Evolutionary conservation across 345 rosid species (phyloP).

Genomic region (Sapria himalayana): DNA sequence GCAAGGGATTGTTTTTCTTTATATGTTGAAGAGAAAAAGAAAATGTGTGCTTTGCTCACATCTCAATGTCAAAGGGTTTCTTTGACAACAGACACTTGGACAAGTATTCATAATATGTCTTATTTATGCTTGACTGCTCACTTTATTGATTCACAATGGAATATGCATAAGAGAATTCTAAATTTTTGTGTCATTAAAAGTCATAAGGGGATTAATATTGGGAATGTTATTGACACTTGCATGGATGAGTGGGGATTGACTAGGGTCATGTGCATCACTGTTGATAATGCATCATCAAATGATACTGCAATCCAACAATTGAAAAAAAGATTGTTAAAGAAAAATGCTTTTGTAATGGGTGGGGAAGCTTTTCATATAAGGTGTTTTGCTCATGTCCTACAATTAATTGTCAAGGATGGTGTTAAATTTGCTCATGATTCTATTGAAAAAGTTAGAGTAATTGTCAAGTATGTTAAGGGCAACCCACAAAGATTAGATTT

Average conservation of each 20-base stretch:
- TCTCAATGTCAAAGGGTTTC: neutral
- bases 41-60: neutral
- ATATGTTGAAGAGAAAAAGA: neutral
- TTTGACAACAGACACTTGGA: neutral
- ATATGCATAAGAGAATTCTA: neutral
- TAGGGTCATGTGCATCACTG: neutral
- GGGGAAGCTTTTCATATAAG: neutral
- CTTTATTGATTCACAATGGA: neutral
- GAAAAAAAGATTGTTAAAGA: neutral
- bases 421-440: neutral
- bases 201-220: neutral
- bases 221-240: neutral
- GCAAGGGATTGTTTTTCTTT: neutral
- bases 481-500: neutral
- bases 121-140: neutral
- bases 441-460: neutral
- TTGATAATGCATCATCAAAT: neutral
- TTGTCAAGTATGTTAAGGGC: neutral
- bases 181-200: neutral
- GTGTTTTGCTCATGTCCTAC: neutral
- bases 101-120: neutral
- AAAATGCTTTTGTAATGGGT: neutral
- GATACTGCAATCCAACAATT: neutral
- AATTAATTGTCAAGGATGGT: neutral
- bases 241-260: neutral